A percentile compares a stretch with the other conserved stretches of the same genome.
phyloP scores from a whole-genome alignment of 257 asterid species.

The Eucommia ulmoides region DNA sequence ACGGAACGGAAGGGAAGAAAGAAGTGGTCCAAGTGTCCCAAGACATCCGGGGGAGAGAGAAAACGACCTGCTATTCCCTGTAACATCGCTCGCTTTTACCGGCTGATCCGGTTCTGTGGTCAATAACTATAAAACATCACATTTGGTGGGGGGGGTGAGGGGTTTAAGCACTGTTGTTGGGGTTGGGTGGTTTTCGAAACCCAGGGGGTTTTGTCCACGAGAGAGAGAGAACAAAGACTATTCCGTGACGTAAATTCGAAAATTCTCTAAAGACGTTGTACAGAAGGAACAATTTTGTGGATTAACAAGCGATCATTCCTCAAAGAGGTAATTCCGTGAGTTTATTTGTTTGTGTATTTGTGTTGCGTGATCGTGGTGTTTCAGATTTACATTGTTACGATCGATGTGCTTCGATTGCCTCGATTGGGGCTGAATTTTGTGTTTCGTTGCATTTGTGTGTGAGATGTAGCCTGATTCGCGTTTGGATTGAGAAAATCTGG shows the following conservation, averaged over 20 bases:
- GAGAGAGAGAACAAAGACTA: not conserved
- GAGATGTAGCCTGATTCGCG: not conserved
- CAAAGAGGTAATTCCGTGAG: not conserved
- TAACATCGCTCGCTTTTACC: not conserved
- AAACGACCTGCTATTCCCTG: not conserved
- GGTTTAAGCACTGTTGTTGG: not conserved
- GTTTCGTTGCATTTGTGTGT: not conserved
- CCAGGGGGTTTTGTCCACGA: constrained; percentile 1
- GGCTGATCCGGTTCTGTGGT: not conserved
- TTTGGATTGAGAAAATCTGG: not conserved
- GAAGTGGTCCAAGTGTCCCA: not conserved
- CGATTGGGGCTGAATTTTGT: not conserved
- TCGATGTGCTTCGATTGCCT: not conserved
- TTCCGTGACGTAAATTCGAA: not conserved
- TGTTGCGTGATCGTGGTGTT: not conserved
- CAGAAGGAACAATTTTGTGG: not conserved
- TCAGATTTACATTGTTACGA: not conserved
- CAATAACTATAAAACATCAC: not conserved
- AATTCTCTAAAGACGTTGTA: not conserved
- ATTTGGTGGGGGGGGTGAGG: not conserved
- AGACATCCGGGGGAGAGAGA: not conserved
- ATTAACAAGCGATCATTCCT: not conserved
- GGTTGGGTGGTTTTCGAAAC: not conserved
- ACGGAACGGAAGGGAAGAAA: not conserved
- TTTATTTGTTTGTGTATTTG: not conserved